phyloP scores from a whole-genome alignment of 1,284 basidiomycete species.

The Rhizoctonia solani region DNA sequence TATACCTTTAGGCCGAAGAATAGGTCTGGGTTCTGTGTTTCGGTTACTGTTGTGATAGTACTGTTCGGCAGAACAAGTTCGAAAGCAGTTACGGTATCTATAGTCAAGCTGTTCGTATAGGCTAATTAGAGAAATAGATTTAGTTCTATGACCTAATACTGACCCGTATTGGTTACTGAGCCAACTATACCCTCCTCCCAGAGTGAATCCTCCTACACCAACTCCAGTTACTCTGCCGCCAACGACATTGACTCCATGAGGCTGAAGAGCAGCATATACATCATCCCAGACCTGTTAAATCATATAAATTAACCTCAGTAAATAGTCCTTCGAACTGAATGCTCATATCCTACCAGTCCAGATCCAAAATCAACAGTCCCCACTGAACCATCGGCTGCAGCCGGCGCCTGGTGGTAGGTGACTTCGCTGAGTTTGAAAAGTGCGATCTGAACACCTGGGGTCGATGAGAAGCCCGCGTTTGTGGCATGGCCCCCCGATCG shows the following conservation, averaged over 20 bases:
- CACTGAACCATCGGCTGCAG: constrained; percentile 36
- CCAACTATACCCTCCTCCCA: constrained; percentile 56
- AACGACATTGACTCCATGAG: constrained; percentile 54
- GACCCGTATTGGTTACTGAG: constrained; percentile 26
- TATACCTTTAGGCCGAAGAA: constrained; percentile 56
- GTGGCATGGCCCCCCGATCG: constrained; percentile 53
- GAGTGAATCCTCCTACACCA: constrained; percentile 59
- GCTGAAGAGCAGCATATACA: constrained; percentile 56
- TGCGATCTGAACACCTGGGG: constrained; percentile 59
- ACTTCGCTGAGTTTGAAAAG: constrained; percentile 57
- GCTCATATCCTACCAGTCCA: constrained; percentile 46
- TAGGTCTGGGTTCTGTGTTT: constrained; percentile 48
- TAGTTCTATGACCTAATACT: too few species aligned
- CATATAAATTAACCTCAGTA: neutral
- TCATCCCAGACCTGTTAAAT: constrained; percentile 56
- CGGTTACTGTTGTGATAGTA: constrained; percentile 48
- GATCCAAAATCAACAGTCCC: constrained; percentile 55
- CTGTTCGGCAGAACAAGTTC: constrained; percentile 58
- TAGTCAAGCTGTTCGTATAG: constrained; percentile 51
- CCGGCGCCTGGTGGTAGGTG: constrained; percentile 47
- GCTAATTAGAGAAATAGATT: too few species aligned
- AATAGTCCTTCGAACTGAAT: neutral
- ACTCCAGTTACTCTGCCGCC: constrained; percentile 58
- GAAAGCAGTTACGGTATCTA: constrained; percentile 54
- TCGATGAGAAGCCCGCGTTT: constrained; percentile 59